These are phyloP conservation scores for Neoboletus magnificus DNA, from an alignment of 768 basidiomycete species.

Conservation along the genomic window DNA sequence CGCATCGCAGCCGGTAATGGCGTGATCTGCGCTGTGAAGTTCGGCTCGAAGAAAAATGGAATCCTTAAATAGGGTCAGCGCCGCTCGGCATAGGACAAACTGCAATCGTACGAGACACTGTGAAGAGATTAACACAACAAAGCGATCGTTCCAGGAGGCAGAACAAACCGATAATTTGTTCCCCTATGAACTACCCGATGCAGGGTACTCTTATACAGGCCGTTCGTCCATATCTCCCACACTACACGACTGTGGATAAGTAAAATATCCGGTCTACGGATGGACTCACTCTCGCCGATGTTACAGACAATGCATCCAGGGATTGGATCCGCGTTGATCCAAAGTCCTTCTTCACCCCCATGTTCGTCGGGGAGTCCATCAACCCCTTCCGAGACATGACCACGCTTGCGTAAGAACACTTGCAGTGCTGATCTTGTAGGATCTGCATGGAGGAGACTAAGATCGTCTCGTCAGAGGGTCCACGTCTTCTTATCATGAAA, in stretches of 20 bases:
- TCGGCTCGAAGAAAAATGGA: slow-evolving; percentile 95
- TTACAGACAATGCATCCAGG: slow-evolving; percentile 86
- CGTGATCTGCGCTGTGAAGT: slow-evolving; percentile 66
- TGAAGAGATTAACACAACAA: slow-evolving; percentile 6
- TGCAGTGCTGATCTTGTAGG: slow-evolving; percentile 77
- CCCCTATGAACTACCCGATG: slow-evolving; percentile 82
- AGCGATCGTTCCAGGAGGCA: not conserved
- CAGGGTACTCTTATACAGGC: slow-evolving; percentile 83
- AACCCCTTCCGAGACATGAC: slow-evolving; percentile 25
- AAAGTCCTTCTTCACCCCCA: slow-evolving; percentile 56
- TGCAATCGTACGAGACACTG: slow-evolving; percentile 66
- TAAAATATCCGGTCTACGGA: not conserved
- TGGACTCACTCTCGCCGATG: slow-evolving; percentile 77
- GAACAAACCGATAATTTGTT: slow-evolving; percentile 55
- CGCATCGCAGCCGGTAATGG: slow-evolving; percentile 63
- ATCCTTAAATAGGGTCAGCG: slow-evolving; percentile 45
- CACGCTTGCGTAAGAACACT: slow-evolving; percentile 60
- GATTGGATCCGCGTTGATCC: slow-evolving; percentile 85
- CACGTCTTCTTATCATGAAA: not conserved
- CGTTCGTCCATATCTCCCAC: slow-evolving; percentile 93
- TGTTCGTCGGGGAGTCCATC: slow-evolving; percentile 48
- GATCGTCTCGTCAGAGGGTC: slow-evolving; percentile 8
- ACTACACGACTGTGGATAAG: slow-evolving; percentile 40
- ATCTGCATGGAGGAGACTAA: slow-evolving; percentile 85
- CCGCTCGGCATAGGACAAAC: not conserved